Conservation (phyloP, 2,329 filamentous ascomycete species). For the Fusarium tricinctum region DNA sequence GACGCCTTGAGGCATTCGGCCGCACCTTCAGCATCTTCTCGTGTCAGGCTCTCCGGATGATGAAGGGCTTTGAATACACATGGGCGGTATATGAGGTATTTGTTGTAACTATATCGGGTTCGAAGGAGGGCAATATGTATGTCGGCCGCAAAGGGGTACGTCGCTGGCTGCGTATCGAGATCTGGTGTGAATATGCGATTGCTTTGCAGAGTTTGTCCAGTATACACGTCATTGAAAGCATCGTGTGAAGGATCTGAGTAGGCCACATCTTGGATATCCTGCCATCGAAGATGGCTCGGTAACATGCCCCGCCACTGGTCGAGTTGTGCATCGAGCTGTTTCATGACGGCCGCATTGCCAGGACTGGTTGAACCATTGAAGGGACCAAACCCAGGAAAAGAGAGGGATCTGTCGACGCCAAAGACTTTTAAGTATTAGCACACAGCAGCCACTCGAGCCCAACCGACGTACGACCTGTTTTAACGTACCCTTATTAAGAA, state of each 20-base stretch:
- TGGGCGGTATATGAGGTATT: conserved; percentile 69
- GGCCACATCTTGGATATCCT: conserved; percentile 61
- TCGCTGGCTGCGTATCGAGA: conserved; percentile 44
- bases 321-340: conserved; percentile 66
- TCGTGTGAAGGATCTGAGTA: conserved; percentile 42
- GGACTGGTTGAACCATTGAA: conserved; percentile 34
- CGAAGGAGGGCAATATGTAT: conserved; percentile 70
- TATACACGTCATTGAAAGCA: conserved; percentile 39
- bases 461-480: not conserved
- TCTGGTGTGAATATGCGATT: conserved; percentile 46
- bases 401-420: conserved; percentile 23
- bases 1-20: conserved; percentile 69
- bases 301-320: conserved; percentile 71
- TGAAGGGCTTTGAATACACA: conserved; percentile 73
- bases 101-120: conserved; percentile 71
- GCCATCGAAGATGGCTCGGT: conserved; percentile 68
- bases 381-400: conserved; percentile 36
- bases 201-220: conserved; percentile 39
- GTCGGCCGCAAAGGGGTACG: conserved; percentile 67
- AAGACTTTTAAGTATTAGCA: conserved; percentile 41
- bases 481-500: conserved; percentile 65
- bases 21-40: conserved; percentile 68
- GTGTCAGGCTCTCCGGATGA: conserved; percentile 65
- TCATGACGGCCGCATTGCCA: conserved; percentile 56
- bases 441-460: not conserved